Evolutionary conservation across 2,329 filamentous ascomycete genomes (phyloP).

Genomic region (Lomentospora prolificans): DNA sequence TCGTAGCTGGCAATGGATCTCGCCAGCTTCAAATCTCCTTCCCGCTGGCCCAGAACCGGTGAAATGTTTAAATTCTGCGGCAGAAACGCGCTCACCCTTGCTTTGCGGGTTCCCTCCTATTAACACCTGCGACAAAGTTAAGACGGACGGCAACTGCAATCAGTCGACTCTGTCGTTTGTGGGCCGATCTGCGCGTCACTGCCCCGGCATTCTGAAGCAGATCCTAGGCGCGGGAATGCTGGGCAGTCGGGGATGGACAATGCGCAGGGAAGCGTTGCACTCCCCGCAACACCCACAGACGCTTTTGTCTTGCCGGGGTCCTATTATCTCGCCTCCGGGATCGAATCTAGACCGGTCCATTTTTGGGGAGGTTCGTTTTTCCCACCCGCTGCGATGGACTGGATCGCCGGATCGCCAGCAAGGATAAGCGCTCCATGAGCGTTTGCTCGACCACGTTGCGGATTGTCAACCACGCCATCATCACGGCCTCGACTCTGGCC

Average conservation of each 20-base stretch:
- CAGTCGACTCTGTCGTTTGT: neutral
- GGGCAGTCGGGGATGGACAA: neutral
- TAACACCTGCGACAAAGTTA: conserved; percentile 1
- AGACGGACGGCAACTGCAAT: neutral
- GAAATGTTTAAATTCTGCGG: no score
- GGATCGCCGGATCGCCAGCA: neutral
- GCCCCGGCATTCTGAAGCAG: neutral
- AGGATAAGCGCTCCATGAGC: neutral
- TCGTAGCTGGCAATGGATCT: no score
- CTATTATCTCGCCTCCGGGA: no score
- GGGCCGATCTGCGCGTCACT: neutral
- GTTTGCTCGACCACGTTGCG: neutral
- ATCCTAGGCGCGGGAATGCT: neutral
- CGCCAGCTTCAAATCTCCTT: no score
- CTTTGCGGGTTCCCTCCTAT: no score
- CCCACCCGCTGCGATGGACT: neutral
- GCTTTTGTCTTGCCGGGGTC: no score
- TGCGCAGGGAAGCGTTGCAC: neutral
- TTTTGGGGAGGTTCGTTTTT: no score
- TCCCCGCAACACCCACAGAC: neutral
- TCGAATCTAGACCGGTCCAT: neutral
- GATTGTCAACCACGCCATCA: neutral
- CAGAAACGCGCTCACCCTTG: no score
- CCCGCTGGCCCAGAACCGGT: no score
- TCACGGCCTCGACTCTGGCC: neutral